phyloP scores from a whole-genome alignment of 2,329 filamentous ascomycete genomes.

The Zasmidium angulare region DNA sequence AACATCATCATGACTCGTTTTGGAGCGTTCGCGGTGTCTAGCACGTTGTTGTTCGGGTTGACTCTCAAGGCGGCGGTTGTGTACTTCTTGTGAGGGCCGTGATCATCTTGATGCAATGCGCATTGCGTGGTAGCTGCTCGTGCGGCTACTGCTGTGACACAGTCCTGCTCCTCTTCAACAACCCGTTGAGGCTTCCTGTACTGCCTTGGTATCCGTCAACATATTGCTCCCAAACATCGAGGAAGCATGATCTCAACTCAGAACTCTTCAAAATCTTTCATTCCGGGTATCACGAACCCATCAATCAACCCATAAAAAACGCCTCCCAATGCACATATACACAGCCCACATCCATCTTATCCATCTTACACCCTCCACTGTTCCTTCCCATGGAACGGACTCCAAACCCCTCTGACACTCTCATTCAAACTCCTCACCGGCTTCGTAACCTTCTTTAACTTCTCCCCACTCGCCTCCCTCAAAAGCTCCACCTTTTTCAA shows the following conservation, averaged over 20 bases:
- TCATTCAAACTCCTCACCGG: slow-evolving; percentile 63
- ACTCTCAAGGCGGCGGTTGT: slow-evolving; percentile 4
- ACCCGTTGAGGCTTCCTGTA: too few relatives aligned
- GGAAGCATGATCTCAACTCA: neutral
- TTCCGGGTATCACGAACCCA: slow-evolving; percentile 5
- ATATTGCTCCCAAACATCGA: neutral
- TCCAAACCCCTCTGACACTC: slow-evolving; percentile 65
- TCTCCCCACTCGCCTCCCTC: slow-evolving; percentile 73
- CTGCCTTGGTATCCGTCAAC: neutral
- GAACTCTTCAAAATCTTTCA: neutral
- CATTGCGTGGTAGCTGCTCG: too few relatives aligned
- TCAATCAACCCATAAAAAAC: too few relatives aligned
- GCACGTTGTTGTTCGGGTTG: slow-evolving; percentile 8
- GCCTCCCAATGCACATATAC: slow-evolving; percentile 12
- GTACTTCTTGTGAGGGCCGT: neutral
- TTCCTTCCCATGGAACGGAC: slow-evolving; percentile 60
- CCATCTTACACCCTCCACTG: slow-evolving; percentile 45
- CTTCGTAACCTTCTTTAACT: slow-evolving; percentile 60
- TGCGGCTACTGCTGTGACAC: too few relatives aligned
- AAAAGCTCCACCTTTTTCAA: slow-evolving; percentile 74
- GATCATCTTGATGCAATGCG: too few relatives aligned
- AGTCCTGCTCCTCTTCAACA: neutral
- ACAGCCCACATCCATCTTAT: neutral
- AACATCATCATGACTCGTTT: slow-evolving; percentile 37
- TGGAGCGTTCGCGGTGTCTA: slow-evolving; percentile 4